A percentile compares a stretch with the other conserved stretches of the same genome.
Conservation (phyloP, 164 flowering plant species). For the Umbilicus rupestris region DNA sequence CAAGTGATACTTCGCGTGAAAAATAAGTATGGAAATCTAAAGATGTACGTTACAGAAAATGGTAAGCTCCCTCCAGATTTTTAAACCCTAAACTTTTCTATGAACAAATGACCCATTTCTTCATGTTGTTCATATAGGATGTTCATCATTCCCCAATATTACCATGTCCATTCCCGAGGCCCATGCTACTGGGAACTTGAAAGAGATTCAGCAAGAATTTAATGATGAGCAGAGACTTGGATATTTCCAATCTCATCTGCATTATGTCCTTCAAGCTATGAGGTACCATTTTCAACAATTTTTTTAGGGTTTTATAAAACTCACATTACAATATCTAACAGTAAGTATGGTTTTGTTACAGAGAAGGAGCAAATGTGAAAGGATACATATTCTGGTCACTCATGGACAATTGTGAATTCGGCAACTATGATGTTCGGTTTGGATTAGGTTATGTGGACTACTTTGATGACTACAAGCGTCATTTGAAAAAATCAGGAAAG, state of each 20-base stretch:
- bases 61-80: slow-evolving; percentile 11
- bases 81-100: neutral
- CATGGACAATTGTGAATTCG: slow-evolving; percentile 20
- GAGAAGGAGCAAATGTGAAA: slow-evolving; percentile 18
- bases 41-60: slow-evolving; percentile 24
- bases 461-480: slow-evolving; percentile 15
- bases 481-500: slow-evolving; percentile 17
- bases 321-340: neutral
- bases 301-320: neutral
- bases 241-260: slow-evolving; percentile 12
- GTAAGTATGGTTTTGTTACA: slow-evolving; percentile 3
- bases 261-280: neutral
- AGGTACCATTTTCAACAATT: neutral
- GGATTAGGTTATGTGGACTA: slow-evolving; percentile 24
- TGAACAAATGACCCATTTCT: neutral
- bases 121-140: neutral
- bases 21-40: slow-evolving; percentile 13
- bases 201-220: neutral
- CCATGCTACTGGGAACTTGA: neutral
- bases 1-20: slow-evolving; percentile 13
- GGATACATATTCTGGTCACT: slow-evolving; percentile 23
- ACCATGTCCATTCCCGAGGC: neutral
- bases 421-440: slow-evolving; percentile 11
- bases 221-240: slow-evolving; percentile 16
- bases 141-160: slow-evolving; percentile 6